Evolutionary conservation across 768 basidiomycete species (phyloP).

Genomic region (Collybia mongolica): DNA sequence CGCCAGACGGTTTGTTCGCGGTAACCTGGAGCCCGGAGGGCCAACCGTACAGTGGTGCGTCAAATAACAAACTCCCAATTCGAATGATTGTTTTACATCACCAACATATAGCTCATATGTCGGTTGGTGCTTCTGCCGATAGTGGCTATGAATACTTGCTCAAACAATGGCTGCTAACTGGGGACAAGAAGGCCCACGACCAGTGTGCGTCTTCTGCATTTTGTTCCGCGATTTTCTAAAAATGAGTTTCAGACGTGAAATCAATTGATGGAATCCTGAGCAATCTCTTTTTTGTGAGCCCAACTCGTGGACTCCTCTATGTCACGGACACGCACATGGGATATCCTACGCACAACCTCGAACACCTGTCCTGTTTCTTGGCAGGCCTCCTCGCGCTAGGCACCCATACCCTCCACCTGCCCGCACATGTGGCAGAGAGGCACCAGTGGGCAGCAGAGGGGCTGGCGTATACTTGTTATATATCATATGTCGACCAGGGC

Average conservation of each 20-base stretch:
- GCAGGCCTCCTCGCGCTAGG: conserved; percentile 53
- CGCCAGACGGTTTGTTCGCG: conserved; percentile 32
- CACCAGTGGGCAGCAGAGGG: conserved; percentile 75
- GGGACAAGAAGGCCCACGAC: conserved; percentile 42
- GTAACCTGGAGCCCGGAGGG: conserved; percentile 27
- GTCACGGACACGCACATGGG: conserved; percentile 47
- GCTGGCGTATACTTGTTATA: conserved; percentile 65
- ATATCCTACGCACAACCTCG: conserved; percentile 42
- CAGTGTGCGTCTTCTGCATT: conserved; percentile 45
- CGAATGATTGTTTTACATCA: neutral
- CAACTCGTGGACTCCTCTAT: conserved; percentile 59
- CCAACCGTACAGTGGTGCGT: conserved; percentile 23
- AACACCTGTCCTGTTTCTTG: conserved; percentile 73
- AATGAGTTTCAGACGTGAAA: conserved; percentile 38
- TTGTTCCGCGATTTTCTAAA: neutral
- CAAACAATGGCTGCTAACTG: conserved; percentile 59
- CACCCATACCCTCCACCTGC: conserved; percentile 9
- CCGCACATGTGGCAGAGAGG: conserved; percentile 33
- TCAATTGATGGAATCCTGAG: conserved; percentile 55
- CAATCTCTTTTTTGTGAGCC: conserved; percentile 56
- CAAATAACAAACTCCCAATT: neutral
- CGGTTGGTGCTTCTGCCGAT: conserved; percentile 58
- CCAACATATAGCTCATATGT: conserved; percentile 33
- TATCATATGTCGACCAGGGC: conserved; percentile 64
- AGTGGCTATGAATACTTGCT: conserved; percentile 70